Conservation (phyloP, 306 rosid genomes). For the Leucaena leucocephala region DNA sequence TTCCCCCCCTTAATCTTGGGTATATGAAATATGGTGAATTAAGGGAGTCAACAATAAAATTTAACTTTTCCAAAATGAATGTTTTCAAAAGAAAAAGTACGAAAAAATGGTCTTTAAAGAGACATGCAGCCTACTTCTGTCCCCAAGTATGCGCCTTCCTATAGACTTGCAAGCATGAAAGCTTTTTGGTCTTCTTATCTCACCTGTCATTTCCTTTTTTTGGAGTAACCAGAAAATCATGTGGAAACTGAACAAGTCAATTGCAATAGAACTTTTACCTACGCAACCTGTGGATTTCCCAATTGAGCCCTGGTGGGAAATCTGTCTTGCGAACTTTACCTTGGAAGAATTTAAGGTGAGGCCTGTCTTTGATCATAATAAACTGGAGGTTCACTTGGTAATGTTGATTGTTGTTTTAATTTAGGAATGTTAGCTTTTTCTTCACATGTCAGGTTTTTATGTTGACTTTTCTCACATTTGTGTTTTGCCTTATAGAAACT, state of each 20-base stretch:
- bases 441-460: conserved; percentile 32
- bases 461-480: conserved; percentile 31
- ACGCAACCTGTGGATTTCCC: conserved; percentile 88
- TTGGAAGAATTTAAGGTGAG: conserved; percentile 98
- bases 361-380: conserved; percentile 33
- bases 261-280: conserved; percentile 94
- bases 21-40: too few species aligned
- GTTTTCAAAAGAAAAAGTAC: too few species aligned
- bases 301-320: conserved; percentile 99
- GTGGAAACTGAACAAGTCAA: conserved; percentile 99
- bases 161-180: not conserved
- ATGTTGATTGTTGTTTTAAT: conserved; percentile 25
- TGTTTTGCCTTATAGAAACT: conserved; percentile 65
- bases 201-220: conserved; percentile 38
- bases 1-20: too few species aligned
- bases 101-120: not conserved
- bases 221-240: conserved; percentile 91
- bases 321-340: conserved; percentile 95
- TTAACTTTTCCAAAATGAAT: too few species aligned
- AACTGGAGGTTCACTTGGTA: conserved; percentile 5
- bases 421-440: conserved; percentile 25
- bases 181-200: conserved; percentile 31
- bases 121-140: not conserved
- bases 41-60: too few species aligned
- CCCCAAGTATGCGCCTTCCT: not conserved